Evolutionary conservation across 768 basidiomycete genomes (phyloP).

Genomic region (Mycena rosella): DNA sequence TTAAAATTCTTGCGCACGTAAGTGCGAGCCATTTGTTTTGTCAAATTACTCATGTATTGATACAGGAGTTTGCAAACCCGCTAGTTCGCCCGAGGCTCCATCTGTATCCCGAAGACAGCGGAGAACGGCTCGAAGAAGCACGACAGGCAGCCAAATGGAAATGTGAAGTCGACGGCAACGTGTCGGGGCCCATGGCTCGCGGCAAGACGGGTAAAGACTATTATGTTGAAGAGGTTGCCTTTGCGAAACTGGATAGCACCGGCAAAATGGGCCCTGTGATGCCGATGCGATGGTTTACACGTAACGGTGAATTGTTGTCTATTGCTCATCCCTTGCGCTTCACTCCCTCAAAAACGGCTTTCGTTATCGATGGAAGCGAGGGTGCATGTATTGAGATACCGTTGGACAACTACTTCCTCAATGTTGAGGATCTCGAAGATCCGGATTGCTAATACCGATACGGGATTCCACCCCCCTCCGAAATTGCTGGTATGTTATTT

Average conservation of each 20-base stretch:
- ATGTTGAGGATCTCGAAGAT: not conserved
- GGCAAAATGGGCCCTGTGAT: no score
- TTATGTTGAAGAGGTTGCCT: no score
- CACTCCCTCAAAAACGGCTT: not conserved
- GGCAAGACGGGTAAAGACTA: no score
- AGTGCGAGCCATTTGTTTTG: no score
- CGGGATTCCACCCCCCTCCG: not conserved
- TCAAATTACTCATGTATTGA: no score
- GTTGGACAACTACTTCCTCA: not conserved
- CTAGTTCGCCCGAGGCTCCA: not conserved
- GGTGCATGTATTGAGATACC: not conserved
- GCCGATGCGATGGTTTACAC: no score
- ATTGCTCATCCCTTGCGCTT: not conserved
- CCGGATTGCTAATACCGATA: no score
- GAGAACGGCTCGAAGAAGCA: not conserved
- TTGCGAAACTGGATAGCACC: no score
- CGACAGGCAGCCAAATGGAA: conserved; percentile 8
- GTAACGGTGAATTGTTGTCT: not conserved
- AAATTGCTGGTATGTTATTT: not conserved
- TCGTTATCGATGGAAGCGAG: not conserved
- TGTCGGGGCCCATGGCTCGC: no score
- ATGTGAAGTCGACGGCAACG: not conserved
- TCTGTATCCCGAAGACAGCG: not conserved
- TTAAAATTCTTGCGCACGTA: no score
- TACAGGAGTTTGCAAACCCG: conserved; percentile 11